phyloP scores from a whole-genome alignment of 768 basidiomycete genomes.

The Dioszegia aurantiaca region DNA sequence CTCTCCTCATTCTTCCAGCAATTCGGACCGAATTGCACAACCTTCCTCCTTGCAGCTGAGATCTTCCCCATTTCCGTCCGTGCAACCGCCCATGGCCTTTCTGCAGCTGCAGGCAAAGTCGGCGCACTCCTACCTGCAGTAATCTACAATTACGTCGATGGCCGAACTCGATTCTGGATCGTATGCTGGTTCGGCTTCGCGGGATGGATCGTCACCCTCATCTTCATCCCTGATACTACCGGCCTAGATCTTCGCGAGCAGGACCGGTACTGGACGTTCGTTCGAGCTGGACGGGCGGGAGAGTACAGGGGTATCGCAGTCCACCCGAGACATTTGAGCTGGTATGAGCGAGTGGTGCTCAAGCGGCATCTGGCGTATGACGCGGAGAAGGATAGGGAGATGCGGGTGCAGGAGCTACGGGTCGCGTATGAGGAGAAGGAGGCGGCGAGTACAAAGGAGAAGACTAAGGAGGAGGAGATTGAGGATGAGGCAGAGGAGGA shows the following conservation, averaged over 20 bases:
- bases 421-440: slow-evolving; percentile 44
- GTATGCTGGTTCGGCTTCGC: slow-evolving; percentile 54
- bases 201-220: slow-evolving; percentile 37
- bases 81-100: slow-evolving; percentile 54
- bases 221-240: slow-evolving; percentile 54
- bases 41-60: slow-evolving; percentile 55
- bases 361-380: slow-evolving; percentile 53
- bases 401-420: slow-evolving; percentile 52
- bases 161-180: slow-evolving; percentile 52
- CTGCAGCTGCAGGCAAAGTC: slow-evolving; percentile 53
- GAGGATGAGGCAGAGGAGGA: slow-evolving; percentile 50
- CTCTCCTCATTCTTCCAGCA: slow-evolving; percentile 54
- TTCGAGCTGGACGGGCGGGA: slow-evolving; percentile 47
- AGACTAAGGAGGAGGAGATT: slow-evolving; percentile 51
- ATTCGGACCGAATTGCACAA: slow-evolving; percentile 50
- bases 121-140: slow-evolving; percentile 54
- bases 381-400: slow-evolving; percentile 50
- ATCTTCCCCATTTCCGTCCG: slow-evolving; percentile 55
- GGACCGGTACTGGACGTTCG: slow-evolving; percentile 54
- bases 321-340: slow-evolving; percentile 52
- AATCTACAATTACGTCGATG: slow-evolving; percentile 53
- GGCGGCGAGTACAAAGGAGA: slow-evolving; percentile 33
- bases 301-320: slow-evolving; percentile 55
- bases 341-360: slow-evolving; percentile 50
- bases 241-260: slow-evolving; percentile 55